Base-by-base conservation (phyloP, 495 filamentous ascomycete genomes). In the Penicillium lagena region DNA sequence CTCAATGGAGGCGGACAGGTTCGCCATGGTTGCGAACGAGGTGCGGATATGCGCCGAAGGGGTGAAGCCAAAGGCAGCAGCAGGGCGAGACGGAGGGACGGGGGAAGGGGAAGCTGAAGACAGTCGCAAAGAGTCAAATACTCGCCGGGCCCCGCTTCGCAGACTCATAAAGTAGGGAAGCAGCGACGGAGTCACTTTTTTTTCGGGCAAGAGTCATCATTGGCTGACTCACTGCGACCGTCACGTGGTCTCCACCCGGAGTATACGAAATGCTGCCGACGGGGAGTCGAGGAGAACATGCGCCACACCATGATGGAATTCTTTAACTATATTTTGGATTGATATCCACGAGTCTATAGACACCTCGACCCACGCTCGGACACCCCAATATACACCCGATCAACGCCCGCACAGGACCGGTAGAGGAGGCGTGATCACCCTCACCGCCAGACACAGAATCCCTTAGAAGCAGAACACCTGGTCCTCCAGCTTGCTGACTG, bases 391-490 rank as follows among this genome's bases (percentile, higher is more conserved):
- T 40, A 45, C 31, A 50, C 30, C 32, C 40, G 12, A 36, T 12
- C 17, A 17, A 41, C n/a, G 5, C 28, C 17, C 32, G 15, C 9
- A 17, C 22, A 22, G 22, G 22, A 22, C 22, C 22, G 22, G 22
- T 22, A 22, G 22, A 22, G 3, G 0, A 22, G 2, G 22, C 4
- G 3, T 3, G 22, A 22, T 6, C 22, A 22, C 6, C 22, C 22
- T 3, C 22, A 3, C 22, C 22, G 0, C 22, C 22, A 3, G 22
- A 6, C 15, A 40, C 22, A 7, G 9, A 29, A 37, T 3, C 22
- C 22, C 52, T 73, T 88, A 96, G 76, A 98, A 96, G 66, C 89
- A 91, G 76, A 98, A 98, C 54, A 98, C 89, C 67, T 96, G 91
- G 66, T 98, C 91, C 62, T 88, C 85, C 37, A 96, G 76, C 80